Evolutionary conservation across 1,284 basidiomycete genomes (phyloP).

Genomic region (Wallemia mellicola): DNA sequence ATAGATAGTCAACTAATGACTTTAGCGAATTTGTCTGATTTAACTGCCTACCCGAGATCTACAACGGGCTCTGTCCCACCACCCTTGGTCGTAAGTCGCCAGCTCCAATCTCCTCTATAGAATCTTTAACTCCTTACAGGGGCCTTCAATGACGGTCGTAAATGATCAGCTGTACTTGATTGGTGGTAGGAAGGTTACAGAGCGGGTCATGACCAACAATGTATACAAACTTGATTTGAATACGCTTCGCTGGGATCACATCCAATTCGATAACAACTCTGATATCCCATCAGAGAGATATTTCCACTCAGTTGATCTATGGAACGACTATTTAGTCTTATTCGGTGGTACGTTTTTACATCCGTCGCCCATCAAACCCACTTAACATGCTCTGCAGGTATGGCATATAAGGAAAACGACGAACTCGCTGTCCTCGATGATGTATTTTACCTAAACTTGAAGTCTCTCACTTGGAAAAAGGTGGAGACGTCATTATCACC

Average conservation of each 20-base stretch:
- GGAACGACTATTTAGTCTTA: slow-evolving; percentile 58
- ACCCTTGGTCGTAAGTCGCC: background rate
- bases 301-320: slow-evolving; percentile 69
- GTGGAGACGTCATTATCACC: slow-evolving; percentile 3
- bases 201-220: slow-evolving; percentile 58
- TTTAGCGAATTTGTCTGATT: background rate
- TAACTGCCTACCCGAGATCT: background rate
- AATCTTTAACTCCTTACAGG: slow-evolving; percentile 19
- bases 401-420: slow-evolving; percentile 7
- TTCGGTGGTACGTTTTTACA: slow-evolving; percentile 72
- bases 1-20: background rate
- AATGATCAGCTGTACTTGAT: slow-evolving; percentile 60
- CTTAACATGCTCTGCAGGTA: background rate
- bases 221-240: slow-evolving; percentile 59
- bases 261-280: slow-evolving; percentile 23
- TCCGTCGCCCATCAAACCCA: slow-evolving; percentile 16
- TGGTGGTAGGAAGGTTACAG: slow-evolving; percentile 60
- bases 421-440: slow-evolving; percentile 55
- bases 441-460: slow-evolving; percentile 51
- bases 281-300: slow-evolving; percentile 36
- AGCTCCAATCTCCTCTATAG: background rate
- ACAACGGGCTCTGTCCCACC: background rate
- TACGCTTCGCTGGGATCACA: slow-evolving; percentile 41
- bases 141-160: slow-evolving; percentile 52
- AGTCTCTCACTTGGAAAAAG: slow-evolving; percentile 29